phyloP scores from a whole-genome alignment of 2,329 filamentous ascomycete genomes.

The Fragosphaeria purpurea region DNA sequence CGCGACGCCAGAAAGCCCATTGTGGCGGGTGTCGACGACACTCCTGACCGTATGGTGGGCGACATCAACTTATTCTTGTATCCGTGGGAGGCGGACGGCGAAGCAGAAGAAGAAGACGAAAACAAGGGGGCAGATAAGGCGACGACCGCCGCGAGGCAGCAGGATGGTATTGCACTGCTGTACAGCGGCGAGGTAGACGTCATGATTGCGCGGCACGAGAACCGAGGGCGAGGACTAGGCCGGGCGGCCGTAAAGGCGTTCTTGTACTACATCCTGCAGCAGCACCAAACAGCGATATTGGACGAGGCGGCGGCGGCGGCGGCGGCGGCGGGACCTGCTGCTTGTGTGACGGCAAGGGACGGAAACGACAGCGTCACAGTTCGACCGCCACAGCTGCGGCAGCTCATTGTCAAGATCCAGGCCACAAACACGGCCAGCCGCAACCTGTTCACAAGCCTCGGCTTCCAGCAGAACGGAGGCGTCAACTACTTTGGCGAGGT shows the following conservation, averaged over 20 bases:
- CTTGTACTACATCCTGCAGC: conserved; percentile 52
- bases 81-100: conserved; percentile 34
- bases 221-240: conserved; percentile 56
- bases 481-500: conserved; percentile 53
- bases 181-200: conserved; percentile 67
- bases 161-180: conserved; percentile 3
- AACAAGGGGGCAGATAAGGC: conserved; percentile 31
- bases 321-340: neutral
- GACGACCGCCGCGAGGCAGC: conserved; percentile 16
- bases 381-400: conserved; percentile 12
- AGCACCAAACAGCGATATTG: conserved; percentile 44
- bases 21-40: conserved; percentile 36
- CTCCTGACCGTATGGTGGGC: conserved; percentile 51
- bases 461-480: conserved; percentile 39
- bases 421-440: conserved; percentile 43
- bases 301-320: conserved; percentile 30
- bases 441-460: conserved; percentile 39
- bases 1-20: neutral
- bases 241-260: conserved; percentile 56
- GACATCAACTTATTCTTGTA: conserved; percentile 77
- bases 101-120: conserved; percentile 37
- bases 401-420: conserved; percentile 37
- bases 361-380: neutral
- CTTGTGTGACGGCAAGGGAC: too few relatives aligned
- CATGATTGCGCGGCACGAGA: conserved; percentile 60